Conservation (phyloP, 768 basidiomycete species). For the Amanita polypyramis region DNA sequence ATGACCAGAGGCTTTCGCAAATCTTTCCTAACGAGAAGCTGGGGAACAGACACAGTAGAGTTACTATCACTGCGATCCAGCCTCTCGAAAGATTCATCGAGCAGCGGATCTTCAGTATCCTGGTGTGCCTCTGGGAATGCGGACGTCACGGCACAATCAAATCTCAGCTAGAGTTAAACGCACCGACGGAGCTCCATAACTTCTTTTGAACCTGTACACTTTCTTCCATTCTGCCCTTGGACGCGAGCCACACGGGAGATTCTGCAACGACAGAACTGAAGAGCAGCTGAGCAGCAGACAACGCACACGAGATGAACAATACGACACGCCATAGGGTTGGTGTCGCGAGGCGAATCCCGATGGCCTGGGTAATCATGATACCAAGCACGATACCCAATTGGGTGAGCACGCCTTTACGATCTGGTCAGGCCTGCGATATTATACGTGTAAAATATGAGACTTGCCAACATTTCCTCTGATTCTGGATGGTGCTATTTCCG, state of each 20-base stretch:
- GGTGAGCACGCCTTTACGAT: conserved; percentile 55
- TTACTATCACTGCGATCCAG: conserved; percentile 17
- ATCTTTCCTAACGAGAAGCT: conserved; percentile 41
- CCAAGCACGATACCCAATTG: conserved; percentile 80
- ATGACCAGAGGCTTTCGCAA: conserved; percentile 54
- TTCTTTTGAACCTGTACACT: conserved; percentile 33
- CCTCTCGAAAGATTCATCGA: conserved; percentile 17
- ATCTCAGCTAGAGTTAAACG: conserved; percentile 8
- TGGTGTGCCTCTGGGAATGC: conserved; percentile 5
- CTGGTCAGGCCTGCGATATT: not conserved
- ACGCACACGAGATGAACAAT: conserved; percentile 44
- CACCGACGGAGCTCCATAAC: conserved; percentile 41
- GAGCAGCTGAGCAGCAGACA: conserved; percentile 50
- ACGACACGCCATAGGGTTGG: conserved; percentile 67
- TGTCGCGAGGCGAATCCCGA: conserved; percentile 63
- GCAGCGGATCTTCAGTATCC: conserved; percentile 26
- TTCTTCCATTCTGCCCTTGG: conserved; percentile 37
- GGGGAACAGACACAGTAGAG: conserved; percentile 35
- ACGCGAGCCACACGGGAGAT: conserved; percentile 59
- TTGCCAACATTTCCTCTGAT: conserved; percentile 68
- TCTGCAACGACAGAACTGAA: conserved; percentile 48
- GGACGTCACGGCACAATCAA: not conserved
- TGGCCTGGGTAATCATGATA: conserved; percentile 75
- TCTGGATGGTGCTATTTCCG: conserved; percentile 70
- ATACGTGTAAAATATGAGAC: conserved; percentile 12